Evolutionary conservation across 148 eudicot genomes (phyloP).

Genomic region (Dysphania ambrosioides): DNA sequence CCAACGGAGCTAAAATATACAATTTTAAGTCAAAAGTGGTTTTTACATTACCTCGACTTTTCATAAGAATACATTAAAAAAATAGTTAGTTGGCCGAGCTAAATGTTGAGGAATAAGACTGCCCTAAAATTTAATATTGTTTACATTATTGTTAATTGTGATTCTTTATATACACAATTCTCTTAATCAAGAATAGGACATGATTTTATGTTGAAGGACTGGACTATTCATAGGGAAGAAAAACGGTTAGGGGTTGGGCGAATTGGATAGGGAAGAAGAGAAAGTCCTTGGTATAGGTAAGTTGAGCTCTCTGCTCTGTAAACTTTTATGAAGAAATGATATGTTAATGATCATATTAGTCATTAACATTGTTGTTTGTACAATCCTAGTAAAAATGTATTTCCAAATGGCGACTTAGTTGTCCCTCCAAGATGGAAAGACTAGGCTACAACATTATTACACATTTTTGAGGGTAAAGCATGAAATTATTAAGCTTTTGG

Average conservation of each 20-base stretch:
- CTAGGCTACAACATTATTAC: slow-evolving; percentile 27
- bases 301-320: neutral
- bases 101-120: too few relatives aligned
- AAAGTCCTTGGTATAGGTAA: neutral
- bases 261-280: neutral
- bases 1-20: too few relatives aligned
- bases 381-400: slow-evolving; percentile 19
- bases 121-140: too few relatives aligned
- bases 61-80: too few relatives aligned
- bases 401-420: slow-evolving; percentile 23
- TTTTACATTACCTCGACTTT: neutral
- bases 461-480: slow-evolving; percentile 31
- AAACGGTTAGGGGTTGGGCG: too few relatives aligned
- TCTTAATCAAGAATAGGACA: too few relatives aligned
- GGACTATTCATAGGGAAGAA: too few relatives aligned
- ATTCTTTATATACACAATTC: too few relatives aligned
- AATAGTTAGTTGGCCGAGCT: too few relatives aligned
- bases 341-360: slow-evolving; percentile 33
- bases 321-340: slow-evolving; percentile 30
- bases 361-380: slow-evolving; percentile 14
- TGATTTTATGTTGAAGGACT: too few relatives aligned
- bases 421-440: slow-evolving; percentile 20
- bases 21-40: too few relatives aligned
- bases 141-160: too few relatives aligned
- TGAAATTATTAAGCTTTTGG: slow-evolving; percentile 19